Evolutionary conservation across 2,329 filamentous ascomycete species (phyloP), one percentile per base, ranked within the genome.

Genomic region (Fusarium pseudograminearum): DNA sequence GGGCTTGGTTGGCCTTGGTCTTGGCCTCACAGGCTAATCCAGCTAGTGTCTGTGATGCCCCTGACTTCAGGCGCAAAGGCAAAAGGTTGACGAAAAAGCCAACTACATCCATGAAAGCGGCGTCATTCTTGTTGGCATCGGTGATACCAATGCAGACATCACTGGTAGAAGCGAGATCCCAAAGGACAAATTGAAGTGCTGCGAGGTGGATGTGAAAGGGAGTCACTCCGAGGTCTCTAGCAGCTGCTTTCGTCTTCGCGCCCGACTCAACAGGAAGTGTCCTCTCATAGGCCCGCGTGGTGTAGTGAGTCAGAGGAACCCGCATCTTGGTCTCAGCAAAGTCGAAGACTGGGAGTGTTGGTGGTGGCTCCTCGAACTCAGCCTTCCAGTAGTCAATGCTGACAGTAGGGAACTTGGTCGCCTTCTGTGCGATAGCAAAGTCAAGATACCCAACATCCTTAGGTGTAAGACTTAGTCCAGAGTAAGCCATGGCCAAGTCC

Each of bases 81-180:
- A 68, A 31, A 7, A 68, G 50, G 20, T 68, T 66, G 22, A 68
- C 50, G 18, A 58, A 66, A 16, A 68, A 57, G 2, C 65, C 65
- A 22, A 68, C 34, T 5, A 48, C 47, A 5, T 68, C 47, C 9
- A 53, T 38, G 10, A 52, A 28, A 12, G 60, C n/a, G 7, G 41
- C 50, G 7, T 68, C 45, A 15, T 41, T 46, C n/a, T 52, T 56
- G 24, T 68, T 68, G 5, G 57, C 61, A 28, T 68, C 65, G 3
- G 65, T 60, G 3, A 66, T 51, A 9, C 62, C 62, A 30, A 68
- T 59, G 6, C 48, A 57, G 18, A 66, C 22, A 34, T 68, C 65
- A 2, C 53, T 42, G 18, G n/a, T 34, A 7, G 57, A 51, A 8
- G 45, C 22, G 1, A 57, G 48, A 8, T 57, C 45, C 18, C 31